Evolutionary conservation across 805 yeast genomes (phyloP), one percentile per base, ranked within the genome.

Genomic region (Candida easanensis): DNA sequence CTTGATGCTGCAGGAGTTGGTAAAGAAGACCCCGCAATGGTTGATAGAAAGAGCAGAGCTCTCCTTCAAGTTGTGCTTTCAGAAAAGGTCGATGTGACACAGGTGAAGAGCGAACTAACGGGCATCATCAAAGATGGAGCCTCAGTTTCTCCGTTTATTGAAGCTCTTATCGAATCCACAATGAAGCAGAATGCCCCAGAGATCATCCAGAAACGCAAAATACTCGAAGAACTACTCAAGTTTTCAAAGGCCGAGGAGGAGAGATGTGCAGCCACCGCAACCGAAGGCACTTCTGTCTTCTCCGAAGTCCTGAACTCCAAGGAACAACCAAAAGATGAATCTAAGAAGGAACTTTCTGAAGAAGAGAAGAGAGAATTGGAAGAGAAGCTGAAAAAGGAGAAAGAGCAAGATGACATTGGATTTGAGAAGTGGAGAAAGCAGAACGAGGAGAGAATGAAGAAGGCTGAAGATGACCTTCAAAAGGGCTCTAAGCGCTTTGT

Each of bases 361-460:
- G 31, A 18, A 23, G 9, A 26, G 20, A 27, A 25, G 26, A 42
- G 27, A 16, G 45, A 44, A 30, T 15, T 38, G 5, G 43, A 48
- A 19, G 49, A 50, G 17, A 22, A 31, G n/a, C 32, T 50, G 27
- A 46, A 37, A 37, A 44, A 46, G 25, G 33, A 43, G 23, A 41
- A 39, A 16, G 43, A 47, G 38, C 41, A 41, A 31, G 39, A 48
- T 15, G 52, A 45, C 8, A 33, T 42, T 16, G 37, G 40, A 2
- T 36, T 33, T 18, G 38, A 37, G 23, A 36, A 39, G 9, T 44
- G 34, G 45, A 30, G 39, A 39, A 33, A 38, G 36, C 44, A 39
- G 38, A 46, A 27, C 48, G 64, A 45, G 22, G 54, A 45, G 17
- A 36, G 44, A 6, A 44, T 42, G 30, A 51, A 53, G 46, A 39